phyloP scores from a whole-genome alignment of 768 basidiomycete genomes.

The Scleroderma bovista region DNA sequence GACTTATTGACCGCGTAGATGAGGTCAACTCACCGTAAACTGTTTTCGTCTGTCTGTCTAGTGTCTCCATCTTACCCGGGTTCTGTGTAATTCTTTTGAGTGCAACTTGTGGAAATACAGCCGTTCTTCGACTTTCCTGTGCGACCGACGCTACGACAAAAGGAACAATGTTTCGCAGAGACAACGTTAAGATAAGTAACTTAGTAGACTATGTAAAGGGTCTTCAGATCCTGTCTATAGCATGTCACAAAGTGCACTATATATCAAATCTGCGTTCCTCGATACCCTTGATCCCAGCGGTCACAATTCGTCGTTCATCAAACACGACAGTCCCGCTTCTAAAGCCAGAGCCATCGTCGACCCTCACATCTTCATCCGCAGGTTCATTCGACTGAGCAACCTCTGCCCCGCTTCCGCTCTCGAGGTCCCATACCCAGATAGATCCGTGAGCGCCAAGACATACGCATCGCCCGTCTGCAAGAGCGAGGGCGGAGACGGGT shows the following conservation, averaged over 20 bases:
- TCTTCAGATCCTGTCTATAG: neutral
- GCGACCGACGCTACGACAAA: no score
- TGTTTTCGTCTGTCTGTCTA: no score
- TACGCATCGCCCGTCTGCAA: slow-evolving; percentile 81
- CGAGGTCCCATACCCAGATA: slow-evolving; percentile 86
- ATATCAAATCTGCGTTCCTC: slow-evolving; percentile 33
- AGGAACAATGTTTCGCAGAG: no score
- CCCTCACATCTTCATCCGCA: neutral
- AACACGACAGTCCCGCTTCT: slow-evolving; percentile 50
- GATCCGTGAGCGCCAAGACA: slow-evolving; percentile 66
- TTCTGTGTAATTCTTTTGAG: no score
- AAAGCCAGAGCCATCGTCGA: neutral
- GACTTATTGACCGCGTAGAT: no score
- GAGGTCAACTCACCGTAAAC: no score
- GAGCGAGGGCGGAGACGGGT: slow-evolving; percentile 58
- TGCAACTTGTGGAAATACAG: no score
- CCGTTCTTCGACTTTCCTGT: no score
- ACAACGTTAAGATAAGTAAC: no score
- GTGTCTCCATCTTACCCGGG: no score
- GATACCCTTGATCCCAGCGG: slow-evolving; percentile 26
- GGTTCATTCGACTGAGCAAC: slow-evolving; percentile 32
- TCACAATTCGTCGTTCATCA: slow-evolving; percentile 72
- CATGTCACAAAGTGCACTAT: slow-evolving; percentile 3
- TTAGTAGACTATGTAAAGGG: no score
- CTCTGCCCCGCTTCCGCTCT: slow-evolving; percentile 41